These are phyloP conservation scores for Linum usitatissimum DNA, from an alignment of 345 rosid species.

Conservation along the genomic window DNA sequence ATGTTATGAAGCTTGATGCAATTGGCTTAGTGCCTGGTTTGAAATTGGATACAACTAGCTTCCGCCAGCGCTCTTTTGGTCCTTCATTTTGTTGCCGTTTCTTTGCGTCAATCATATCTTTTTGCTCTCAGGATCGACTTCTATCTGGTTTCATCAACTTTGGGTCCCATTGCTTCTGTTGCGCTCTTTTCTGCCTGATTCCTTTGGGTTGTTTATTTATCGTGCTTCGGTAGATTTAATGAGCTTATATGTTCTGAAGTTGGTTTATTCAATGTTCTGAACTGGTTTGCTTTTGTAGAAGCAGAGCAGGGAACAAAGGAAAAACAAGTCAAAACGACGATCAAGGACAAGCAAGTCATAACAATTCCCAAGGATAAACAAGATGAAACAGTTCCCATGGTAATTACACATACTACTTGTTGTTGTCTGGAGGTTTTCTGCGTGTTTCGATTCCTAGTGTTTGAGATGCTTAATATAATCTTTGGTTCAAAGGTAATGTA, in stretches of 20 bases:
- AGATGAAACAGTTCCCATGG: conserved; percentile 17
- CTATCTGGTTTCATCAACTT: not conserved
- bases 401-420: conserved; percentile 7
- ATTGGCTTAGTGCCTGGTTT: not conserved
- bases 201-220: not conserved
- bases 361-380: conserved; percentile 8
- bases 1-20: not conserved
- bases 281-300: conserved; percentile 18
- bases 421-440: not conserved
- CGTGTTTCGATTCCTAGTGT: not conserved
- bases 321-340: no score
- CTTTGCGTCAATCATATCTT: not conserved
- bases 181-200: not conserved
- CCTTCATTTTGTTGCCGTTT: not conserved
- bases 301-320: conserved; percentile 19
- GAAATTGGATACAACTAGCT: not conserved
- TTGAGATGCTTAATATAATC: not conserved
- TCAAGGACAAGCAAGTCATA: not conserved
- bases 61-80: not conserved
- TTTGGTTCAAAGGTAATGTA: not conserved
- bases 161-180: not conserved
- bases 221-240: not conserved
- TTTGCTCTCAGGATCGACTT: not conserved
- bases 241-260: not conserved
- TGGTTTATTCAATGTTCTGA: not conserved